Conservation (phyloP, 768 basidiomycete species). For the Suillus spraguei region DNA sequence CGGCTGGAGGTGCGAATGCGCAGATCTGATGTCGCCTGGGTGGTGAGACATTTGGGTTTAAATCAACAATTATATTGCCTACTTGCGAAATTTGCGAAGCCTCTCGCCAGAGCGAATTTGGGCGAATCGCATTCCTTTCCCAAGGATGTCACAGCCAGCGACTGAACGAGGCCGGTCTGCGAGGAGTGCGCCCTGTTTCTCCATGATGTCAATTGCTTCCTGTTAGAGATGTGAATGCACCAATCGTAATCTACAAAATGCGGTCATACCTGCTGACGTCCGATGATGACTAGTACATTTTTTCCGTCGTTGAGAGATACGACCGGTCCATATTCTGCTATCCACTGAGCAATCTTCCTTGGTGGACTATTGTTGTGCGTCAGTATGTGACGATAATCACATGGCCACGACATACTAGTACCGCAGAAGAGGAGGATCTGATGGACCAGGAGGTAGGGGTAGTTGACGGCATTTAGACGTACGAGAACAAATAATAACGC, state of each 20-base stretch:
- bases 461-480: not conserved
- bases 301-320: constrained; percentile 12
- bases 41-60: no score
- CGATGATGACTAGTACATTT: constrained; percentile 12
- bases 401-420: constrained; percentile 4
- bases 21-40: no score
- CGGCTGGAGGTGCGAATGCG: no score
- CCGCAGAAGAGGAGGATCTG: constrained; percentile 7
- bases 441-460: constrained; percentile 11
- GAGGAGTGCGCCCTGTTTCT: constrained; percentile 54
- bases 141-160: constrained; percentile 57
- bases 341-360: constrained; percentile 13
- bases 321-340: constrained; percentile 13
- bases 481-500: not conserved
- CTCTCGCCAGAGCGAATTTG: constrained; percentile 55
- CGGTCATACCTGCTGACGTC: constrained; percentile 10
- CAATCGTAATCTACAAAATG: constrained; percentile 23
- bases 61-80: no score
- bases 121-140: constrained; percentile 59
- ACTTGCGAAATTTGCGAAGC: constrained; percentile 59
- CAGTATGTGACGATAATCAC: no score
- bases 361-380: not conserved
- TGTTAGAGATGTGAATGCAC: not conserved
- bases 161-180: constrained; percentile 55
- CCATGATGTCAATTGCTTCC: constrained; percentile 58